Evolutionary conservation across 83 land plant species (phyloP), one percentile per base, ranked within the genome.

Genomic region (Thuja plicata): DNA sequence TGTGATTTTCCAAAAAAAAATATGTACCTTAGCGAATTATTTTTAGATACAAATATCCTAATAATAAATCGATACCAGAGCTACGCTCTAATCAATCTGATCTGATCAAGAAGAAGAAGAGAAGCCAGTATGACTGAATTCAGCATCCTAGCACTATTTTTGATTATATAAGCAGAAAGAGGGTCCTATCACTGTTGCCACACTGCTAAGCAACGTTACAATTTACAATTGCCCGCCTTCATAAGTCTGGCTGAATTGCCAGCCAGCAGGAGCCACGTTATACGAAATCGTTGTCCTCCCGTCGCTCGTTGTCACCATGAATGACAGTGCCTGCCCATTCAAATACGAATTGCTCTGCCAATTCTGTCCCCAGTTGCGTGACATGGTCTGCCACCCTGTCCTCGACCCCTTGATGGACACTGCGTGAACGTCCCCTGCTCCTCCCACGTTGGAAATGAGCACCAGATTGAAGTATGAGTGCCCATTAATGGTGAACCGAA

Each of bases 351-450:
- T 79, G 83, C 83, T 79, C 38, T 79, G 83, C 83, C 83, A 79
- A 21, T 79, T 79, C 5, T 79, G 83, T 5, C 83, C 83, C 83
- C 83, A 79, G 83, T 79, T 79, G n/a, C 83, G 83, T 16, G 83
- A 79, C 83, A 79, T 79, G 5, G 43, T 0, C 45, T 79, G 83
- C 83, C 83, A 79, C 37, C 46, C 83, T 4, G 83, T 79, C 11
- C 10, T 40, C 5, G 83, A 79, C 3, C 83, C 83, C 43, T 79
- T 79, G 19, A 79, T 79, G 45, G 45, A 16, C 2, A 79, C 83
- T 1, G 45, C 21, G 3, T 79, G 83, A 9, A 79, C 83, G 24
- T 40, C 83, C n/a, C 83, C 83, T 40, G 83, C 83, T 79, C 83
- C 83, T 19, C 43, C 83, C n/a, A 79, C 83, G 27, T 79, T 79